These are phyloP conservation scores for Parafenestella ontariensis DNA, from an alignment of 2,329 filamentous ascomycete species.

Conservation along the genomic window DNA sequence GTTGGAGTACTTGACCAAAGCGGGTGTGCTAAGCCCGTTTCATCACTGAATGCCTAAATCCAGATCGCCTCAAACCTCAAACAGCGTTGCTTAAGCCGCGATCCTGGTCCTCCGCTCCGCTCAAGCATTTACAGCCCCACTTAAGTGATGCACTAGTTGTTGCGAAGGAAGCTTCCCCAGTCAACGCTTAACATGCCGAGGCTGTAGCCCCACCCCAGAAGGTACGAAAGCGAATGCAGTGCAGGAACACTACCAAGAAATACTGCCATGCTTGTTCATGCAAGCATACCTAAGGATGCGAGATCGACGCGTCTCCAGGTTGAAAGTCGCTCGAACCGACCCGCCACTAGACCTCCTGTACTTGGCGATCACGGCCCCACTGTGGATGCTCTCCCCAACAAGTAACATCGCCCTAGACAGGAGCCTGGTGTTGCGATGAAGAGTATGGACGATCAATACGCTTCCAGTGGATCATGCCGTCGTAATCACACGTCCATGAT, in stretches of 20 bases:
- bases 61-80: conserved; percentile 25
- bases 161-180: conserved; percentile 39
- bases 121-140: conserved; percentile 34
- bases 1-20: conserved; percentile 27
- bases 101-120: conserved; percentile 10
- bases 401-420: conserved; percentile 10
- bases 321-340: conserved; percentile 10
- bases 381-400: conserved; percentile 18
- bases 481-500: not conserved
- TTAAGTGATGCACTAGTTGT: conserved; percentile 35
- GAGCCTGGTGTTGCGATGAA: conserved; percentile 10
- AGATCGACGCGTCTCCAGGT: conserved; percentile 20
- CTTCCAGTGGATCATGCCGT: not conserved
- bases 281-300: conserved; percentile 20
- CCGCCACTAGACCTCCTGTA: conserved; percentile 7
- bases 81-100: conserved; percentile 12
- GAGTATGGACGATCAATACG: not conserved
- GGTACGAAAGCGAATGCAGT: conserved; percentile 29
- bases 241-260: conserved; percentile 33
- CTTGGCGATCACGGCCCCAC: conserved; percentile 17
- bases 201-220: conserved; percentile 9
- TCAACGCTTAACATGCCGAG: conserved; percentile 39
- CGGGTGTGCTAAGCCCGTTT: conserved; percentile 20
- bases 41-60: conserved; percentile 26
- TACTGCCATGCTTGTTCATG: conserved; percentile 12